These are phyloP conservation scores for Exophiala viscosa DNA, from an alignment of 2,329 filamentous ascomycete species.

Conservation along the genomic window DNA sequence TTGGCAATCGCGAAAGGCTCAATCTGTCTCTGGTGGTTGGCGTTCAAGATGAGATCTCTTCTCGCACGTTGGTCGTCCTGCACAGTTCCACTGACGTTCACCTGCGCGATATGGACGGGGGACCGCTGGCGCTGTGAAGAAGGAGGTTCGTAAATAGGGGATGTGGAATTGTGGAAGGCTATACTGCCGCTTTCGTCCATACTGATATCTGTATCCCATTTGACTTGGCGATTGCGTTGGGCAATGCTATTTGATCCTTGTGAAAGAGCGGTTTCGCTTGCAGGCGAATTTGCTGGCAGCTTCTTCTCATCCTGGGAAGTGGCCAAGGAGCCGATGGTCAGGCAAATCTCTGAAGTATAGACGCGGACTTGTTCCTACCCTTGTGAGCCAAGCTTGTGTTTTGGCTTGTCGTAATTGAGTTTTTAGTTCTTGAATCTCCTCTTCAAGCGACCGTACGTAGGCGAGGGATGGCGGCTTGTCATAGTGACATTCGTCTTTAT, in stretches of 20 bases:
- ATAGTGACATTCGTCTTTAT: constrained; percentile 29
- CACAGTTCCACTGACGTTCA: neutral
- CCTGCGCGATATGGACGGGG: neutral
- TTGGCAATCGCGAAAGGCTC: constrained; percentile 27
- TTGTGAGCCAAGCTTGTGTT: constrained; percentile 24
- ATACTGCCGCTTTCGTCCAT: constrained; percentile 25
- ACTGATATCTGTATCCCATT: constrained; percentile 27
- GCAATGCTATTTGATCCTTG: constrained; percentile 15
- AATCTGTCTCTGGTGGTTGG: constrained; percentile 24
- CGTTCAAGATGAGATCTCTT: constrained; percentile 24
- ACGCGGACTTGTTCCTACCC: constrained; percentile 3
- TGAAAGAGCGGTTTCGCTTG: constrained; percentile 21
- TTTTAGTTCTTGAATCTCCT: constrained; percentile 26
- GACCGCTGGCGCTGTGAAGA: constrained; percentile 13
- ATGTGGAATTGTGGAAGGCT: constrained; percentile 28
- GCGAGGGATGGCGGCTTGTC: constrained; percentile 28
- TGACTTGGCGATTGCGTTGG: constrained; percentile 17
- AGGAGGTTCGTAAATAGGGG: constrained; percentile 26
- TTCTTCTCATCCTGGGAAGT: constrained; percentile 25
- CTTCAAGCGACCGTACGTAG: constrained; percentile 28
- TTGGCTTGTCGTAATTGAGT: constrained; percentile 25
- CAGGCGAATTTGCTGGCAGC: constrained; percentile 20
- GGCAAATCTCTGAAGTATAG: neutral
- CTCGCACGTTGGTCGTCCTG: constrained; percentile 22
- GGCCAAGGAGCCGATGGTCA: constrained; percentile 3